These are phyloP conservation scores for Helianthus annuus DNA, from an alignment of 129 eudicot genomes.

Conservation along the genomic window HanXRQr2.0-SUNRISE NC_035434.2:22543181-22543680, in stretches of 20 bases:
- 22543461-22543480: constrained; percentile 83
- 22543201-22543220: constrained; percentile 74
- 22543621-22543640: not conserved
- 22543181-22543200: constrained; percentile 71
- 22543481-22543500: constrained; percentile 86
- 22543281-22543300: not conserved
- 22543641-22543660: not conserved
- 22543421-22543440: constrained; percentile 77
- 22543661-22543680: not conserved
- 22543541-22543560: constrained; percentile 70
- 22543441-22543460: constrained; percentile 87
- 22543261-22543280: constrained; percentile 60
- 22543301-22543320: not conserved
- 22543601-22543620: not conserved
- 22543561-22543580: no score
- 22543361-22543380: constrained; percentile 2
- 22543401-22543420: constrained; percentile 78
- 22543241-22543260: constrained; percentile 69
- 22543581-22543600: not conserved
- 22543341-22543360: not conserved
- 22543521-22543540: constrained; percentile 80
- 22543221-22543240: constrained; percentile 98
- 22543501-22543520: constrained; percentile 79
- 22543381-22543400: constrained; percentile 7
- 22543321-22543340: not conserved